Base-by-base conservation (phyloP, 1,284 basidiomycete species). In the Nidula niveotomentosa region DNA sequence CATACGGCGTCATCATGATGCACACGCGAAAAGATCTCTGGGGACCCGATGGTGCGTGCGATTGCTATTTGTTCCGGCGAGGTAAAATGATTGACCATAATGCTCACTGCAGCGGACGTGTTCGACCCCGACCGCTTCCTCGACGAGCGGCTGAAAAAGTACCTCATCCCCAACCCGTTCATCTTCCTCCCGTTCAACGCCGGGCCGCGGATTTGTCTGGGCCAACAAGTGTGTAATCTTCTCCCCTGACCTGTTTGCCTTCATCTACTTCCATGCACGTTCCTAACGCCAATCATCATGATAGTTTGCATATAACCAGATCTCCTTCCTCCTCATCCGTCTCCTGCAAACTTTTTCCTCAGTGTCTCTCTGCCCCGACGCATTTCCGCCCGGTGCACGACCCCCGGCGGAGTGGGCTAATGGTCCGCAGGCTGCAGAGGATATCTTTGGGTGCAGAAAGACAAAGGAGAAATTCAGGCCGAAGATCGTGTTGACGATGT, bases 151-250 rank as follows among this genome's bases (percentile, higher is more conserved):
- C 56, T 80, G 10, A 71, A 76, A 49, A 79, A 79, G 63, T 82
- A 81, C 56, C 69, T 84, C 23, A 74, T 71, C 2, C 72, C 76
- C 1, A 85, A 85, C 62, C 83, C 83, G 1, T 83, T 79, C 66
- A 83, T 84, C 44, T 86, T 84, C 69, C 63, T 79, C 3, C 83
- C 83, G 0, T 85, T 85, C 73, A 84, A 84, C 58, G 82, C 78
- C 1, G 83, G 83, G 2, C 83, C 83, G 3, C 70, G 82, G 2
- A 83, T 84, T 53, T 85, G 83, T 60, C 73, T 86, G 3, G 84
- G 84, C 3, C 83, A 86, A 65, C 81, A 81, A 69, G 77, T 76
- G 39, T 30, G 30, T 30, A 30, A 6, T 5, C 30, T 30, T 30
- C 5, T 30, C 6, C 5, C 23, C 30, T 30, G 30, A 6, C 30